Evolutionary conservation across 2,329 filamentous ascomycete species (phyloP).

Genomic region (Delphinella strobiligena): DNA sequence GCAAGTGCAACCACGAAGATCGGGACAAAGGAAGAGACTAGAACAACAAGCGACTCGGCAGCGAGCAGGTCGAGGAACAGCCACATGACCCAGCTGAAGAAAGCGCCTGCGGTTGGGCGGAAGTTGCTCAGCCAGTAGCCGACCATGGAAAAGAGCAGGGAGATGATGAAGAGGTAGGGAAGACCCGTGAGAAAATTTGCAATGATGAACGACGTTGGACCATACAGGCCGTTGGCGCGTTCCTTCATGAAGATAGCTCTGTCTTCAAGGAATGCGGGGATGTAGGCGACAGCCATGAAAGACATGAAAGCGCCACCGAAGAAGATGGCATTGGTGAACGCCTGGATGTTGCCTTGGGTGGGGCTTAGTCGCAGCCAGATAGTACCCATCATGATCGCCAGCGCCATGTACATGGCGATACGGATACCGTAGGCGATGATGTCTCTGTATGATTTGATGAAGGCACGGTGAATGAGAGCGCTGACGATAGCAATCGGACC

Average conservation of each 20-base stretch:
- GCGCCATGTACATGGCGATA: conserved; percentile 66
- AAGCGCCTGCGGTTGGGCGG: conserved; percentile 49
- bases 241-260: conserved; percentile 62
- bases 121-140: conserved; percentile 76
- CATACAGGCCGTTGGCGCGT: conserved; percentile 69
- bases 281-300: conserved; percentile 59
- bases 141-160: conserved; percentile 61
- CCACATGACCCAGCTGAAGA: conserved; percentile 73
- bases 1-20: conserved; percentile 72
- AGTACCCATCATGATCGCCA: conserved; percentile 80
- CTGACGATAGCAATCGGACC: conserved; percentile 40
- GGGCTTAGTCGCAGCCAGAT: conserved; percentile 66
- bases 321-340: conserved; percentile 69
- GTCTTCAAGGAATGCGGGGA: conserved; percentile 74
- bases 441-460: conserved; percentile 76
- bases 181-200: conserved; percentile 75
- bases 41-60: conserved; percentile 69
- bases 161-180: conserved; percentile 66
- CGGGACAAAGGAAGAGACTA: conserved; percentile 60
- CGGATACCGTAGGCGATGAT: conserved; percentile 75
- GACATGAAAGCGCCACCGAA: conserved; percentile 41
- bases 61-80: conserved; percentile 74
- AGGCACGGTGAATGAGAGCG: conserved; percentile 63
- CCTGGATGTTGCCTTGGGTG: conserved; percentile 61
- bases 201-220: conserved; percentile 57